Conservation (phyloP, 352 stramenopile species). For the Globisporangium emineosum region DNA sequence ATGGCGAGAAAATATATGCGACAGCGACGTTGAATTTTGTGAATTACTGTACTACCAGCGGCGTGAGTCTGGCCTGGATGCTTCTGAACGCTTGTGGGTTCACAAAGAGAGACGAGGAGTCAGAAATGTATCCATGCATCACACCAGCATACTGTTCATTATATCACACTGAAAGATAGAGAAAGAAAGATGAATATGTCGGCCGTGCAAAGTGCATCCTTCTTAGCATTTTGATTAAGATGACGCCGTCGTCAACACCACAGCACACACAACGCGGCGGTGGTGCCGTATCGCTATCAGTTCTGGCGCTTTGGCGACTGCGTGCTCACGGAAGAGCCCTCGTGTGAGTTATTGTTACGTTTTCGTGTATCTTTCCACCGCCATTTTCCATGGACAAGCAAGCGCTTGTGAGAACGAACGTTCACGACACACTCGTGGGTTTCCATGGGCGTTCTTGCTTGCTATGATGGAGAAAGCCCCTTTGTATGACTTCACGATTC, state of each 20-base stretch:
- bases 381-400: background rate
- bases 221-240: background rate
- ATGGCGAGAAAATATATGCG: slow-evolving; percentile 4
- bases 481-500: too few relatives aligned
- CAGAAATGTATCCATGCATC: slow-evolving; percentile 4
- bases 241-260: background rate
- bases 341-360: too few relatives aligned
- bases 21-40: slow-evolving; percentile 2
- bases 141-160: too few relatives aligned
- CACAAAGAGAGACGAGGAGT: background rate
- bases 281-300: background rate
- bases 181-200: background rate
- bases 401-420: background rate
- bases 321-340: too few relatives aligned
- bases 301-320: background rate
- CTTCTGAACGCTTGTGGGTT: background rate
- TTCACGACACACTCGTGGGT: background rate
- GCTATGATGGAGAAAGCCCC: background rate
- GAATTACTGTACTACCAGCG: background rate
- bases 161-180: background rate
- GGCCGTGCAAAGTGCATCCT: background rate
- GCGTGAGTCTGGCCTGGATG: background rate
- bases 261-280: background rate
- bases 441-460: background rate
- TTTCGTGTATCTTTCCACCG: too few relatives aligned